Conservation (phyloP, 768 basidiomycete genomes). For the Mycena chlorophos region DNA sequence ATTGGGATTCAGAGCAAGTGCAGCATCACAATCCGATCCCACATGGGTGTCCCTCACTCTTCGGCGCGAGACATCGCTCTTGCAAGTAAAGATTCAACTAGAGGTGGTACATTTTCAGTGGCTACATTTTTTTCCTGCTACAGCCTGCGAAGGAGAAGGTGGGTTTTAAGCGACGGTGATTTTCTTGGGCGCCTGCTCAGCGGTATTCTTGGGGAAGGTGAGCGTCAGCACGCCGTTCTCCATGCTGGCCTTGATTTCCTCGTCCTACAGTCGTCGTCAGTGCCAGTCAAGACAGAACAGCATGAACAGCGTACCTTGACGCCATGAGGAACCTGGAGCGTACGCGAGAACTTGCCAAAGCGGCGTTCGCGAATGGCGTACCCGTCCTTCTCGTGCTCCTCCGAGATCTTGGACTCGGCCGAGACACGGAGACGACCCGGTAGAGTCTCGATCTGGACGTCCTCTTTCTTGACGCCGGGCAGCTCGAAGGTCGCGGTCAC, state of each 20-base stretch:
- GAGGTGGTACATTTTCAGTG: too few species aligned
- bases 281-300: constrained; percentile 19
- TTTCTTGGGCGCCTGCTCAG: constrained; percentile 35
- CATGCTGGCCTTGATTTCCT: constrained; percentile 45
- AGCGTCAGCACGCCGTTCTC: constrained; percentile 52
- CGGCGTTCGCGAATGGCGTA: constrained; percentile 54
- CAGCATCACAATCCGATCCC: too few species aligned
- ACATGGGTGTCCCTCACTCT: too few species aligned
- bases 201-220: constrained; percentile 51
- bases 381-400: constrained; percentile 38
- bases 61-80: too few species aligned
- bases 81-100: too few species aligned
- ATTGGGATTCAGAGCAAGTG: too few species aligned
- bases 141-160: too few species aligned
- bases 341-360: constrained; percentile 48
- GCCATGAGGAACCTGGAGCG: constrained; percentile 52
- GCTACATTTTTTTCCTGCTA: too few species aligned
- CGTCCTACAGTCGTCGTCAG: constrained; percentile 22
- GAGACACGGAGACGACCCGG: constrained; percentile 53
- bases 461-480: constrained; percentile 55
- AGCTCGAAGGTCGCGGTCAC: constrained; percentile 65
- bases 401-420: constrained; percentile 45
- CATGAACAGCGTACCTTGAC: constrained; percentile 45
- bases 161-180: constrained; percentile 38
- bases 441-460: constrained; percentile 55